Evolutionary conservation across 805 yeast genomes (phyloP).

Genomic region (Candida boleticola): DNA sequence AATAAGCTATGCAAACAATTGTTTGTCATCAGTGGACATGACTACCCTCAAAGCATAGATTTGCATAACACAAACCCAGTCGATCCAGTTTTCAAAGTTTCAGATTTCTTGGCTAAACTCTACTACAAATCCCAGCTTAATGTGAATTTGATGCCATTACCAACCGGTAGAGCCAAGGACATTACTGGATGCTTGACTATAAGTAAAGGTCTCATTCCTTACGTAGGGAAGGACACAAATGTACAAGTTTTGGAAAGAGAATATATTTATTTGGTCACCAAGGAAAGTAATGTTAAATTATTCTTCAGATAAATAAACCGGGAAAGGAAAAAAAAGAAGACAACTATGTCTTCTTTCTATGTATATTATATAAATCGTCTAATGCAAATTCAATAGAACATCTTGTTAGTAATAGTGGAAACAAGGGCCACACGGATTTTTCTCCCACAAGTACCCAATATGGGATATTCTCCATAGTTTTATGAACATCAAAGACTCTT

Average conservation of each 20-base stretch:
- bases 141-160: slow-evolving; percentile 61
- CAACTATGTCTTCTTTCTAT: slow-evolving; percentile 25
- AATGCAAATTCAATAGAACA: slow-evolving; percentile 87
- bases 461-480: slow-evolving; percentile 68
- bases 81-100: slow-evolving; percentile 39
- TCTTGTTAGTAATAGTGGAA: slow-evolving; percentile 80
- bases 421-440: slow-evolving; percentile 87
- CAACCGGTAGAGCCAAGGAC: slow-evolving; percentile 81
- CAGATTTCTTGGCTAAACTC: slow-evolving; percentile 47
- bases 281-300: slow-evolving; percentile 49
- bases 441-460: slow-evolving; percentile 93
- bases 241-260: slow-evolving; percentile 52
- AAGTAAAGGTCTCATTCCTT: slow-evolving; percentile 51
- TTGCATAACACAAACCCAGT: slow-evolving; percentile 16
- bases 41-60: slow-evolving; percentile 34
- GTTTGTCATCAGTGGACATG: slow-evolving; percentile 37
- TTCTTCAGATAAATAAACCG: slow-evolving; percentile 39
- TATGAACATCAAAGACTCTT: slow-evolving; percentile 73
- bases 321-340: slow-evolving; percentile 17
- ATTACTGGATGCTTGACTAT: slow-evolving; percentile 71
- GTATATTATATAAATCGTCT: slow-evolving; percentile 64
- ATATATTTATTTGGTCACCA: slow-evolving; percentile 56
- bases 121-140: slow-evolving; percentile 51
- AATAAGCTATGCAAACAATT: slow-evolving; percentile 31
- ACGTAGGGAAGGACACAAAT: slow-evolving; percentile 13